Base-by-base conservation (phyloP, 116 monocot genomes). In the Cymodocea nodosa region DNA sequence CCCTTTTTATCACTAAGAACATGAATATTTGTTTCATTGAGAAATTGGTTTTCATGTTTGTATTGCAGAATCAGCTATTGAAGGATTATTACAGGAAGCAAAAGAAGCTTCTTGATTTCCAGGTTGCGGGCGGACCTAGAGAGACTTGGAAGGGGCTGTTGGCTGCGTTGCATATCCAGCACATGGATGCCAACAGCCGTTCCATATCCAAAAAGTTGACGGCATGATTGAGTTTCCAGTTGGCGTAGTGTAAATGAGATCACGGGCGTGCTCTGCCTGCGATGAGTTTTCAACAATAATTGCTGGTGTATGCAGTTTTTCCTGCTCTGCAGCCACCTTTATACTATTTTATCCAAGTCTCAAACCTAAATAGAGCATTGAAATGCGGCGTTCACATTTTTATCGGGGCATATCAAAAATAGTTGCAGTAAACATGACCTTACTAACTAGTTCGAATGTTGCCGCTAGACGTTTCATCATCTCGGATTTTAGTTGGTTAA, bases 61-160 rank as follows among this genome's bases (percentile, higher is more conserved):
- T 60, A n/a, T 9, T 35, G n/a, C 74, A 95, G 90, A 80, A 60
- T 69, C 83, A 82, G 73, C 63, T 73, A n/a, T 59, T 90, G 71
- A 90, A 95, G 68, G 85, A 95, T 9, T 87, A 95, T 67, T 95
- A 90, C 74, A 77, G 78, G 81, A 83, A 77, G 56, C 85, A 90
- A 81, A 75, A 69, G 16, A 95, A 87, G 73, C 90, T 95, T 69
- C 58, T 95, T n/a, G 77, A 95, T 70, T 85, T 90, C 51, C 76
- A 81, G 24, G 78, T 85, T 13, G 71, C 74, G 4, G 80, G 76
- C 23, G 87, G 81, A 23, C 74, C 81, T 4, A 70, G 69, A 52
- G 90, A 95, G 72, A 95, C 80, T 35, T 90, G 87, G 95, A 75
- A 64, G 53, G 83, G 87, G 6, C 82, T 95, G 11, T 60, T 95